phyloP scores from a whole-genome alignment of 352 stramenopile species.

The Globisporangium canariense region DNA sequence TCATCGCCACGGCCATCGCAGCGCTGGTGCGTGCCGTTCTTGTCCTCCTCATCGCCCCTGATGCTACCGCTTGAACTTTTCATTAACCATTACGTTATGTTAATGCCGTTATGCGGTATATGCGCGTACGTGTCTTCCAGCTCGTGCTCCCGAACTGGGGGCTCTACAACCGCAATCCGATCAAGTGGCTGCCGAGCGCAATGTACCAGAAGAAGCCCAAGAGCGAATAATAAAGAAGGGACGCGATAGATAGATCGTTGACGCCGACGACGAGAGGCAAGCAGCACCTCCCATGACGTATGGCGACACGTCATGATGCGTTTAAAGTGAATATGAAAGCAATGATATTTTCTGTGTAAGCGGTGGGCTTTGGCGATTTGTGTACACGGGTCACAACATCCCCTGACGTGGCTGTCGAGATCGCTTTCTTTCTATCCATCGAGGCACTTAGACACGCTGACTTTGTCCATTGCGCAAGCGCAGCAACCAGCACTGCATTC shows the following conservation, averaged over 20 bases:
- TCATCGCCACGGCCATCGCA: slow-evolving; percentile 47
- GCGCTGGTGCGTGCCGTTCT: slow-evolving; percentile 40
- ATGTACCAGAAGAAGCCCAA: slow-evolving; percentile 74
- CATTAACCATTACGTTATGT: neutral
- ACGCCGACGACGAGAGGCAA: neutral
- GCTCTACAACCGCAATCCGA: slow-evolving; percentile 81
- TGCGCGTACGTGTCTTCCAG: slow-evolving; percentile 18
- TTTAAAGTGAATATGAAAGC: slow-evolving; percentile 9
- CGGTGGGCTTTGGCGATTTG: neutral
- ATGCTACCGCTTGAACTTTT: neutral
- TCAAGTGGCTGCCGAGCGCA: slow-evolving; percentile 75
- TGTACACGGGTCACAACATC: neutral
- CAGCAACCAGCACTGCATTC: neutral
- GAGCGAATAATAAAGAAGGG: slow-evolving; percentile 17
- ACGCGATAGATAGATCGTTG: neutral
- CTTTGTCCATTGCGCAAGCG: neutral
- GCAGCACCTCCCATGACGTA: neutral
- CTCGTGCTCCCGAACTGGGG: slow-evolving; percentile 78
- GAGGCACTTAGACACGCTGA: neutral
- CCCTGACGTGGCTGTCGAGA: neutral
- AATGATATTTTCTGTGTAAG: slow-evolving; percentile 7
- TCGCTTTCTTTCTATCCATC: neutral
- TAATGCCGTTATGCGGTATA: neutral
- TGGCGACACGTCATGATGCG: neutral
- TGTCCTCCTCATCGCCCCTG: neutral